Percentiles rank a stretch among this genome's conserved stretches.
Conservation (phyloP, 2,329 filamentous ascomycete genomes). For the Colletotrichum kahawae region DNA sequence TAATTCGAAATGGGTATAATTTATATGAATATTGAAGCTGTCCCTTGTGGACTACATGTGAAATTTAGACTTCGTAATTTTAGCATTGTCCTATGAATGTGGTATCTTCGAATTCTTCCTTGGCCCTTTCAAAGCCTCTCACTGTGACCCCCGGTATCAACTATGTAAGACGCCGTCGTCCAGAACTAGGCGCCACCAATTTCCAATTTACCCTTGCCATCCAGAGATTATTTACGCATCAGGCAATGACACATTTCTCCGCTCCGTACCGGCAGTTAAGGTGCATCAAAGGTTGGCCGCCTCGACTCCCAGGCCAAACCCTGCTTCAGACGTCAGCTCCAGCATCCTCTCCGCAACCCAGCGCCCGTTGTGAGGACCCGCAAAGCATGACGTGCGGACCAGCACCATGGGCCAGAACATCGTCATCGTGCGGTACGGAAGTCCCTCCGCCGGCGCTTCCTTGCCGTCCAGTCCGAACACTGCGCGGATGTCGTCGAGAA, state of each 20-base stretch:
- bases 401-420: slow-evolving; percentile 17
- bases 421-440: slow-evolving; percentile 10
- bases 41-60: too few relatives aligned
- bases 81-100: neutral
- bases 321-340: slow-evolving; percentile 1
- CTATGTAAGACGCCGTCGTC: neutral
- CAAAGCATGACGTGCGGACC: slow-evolving; percentile 5
- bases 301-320: slow-evolving; percentile 4
- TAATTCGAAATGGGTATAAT: neutral
- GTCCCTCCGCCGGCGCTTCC: neutral
- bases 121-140: neutral
- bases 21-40: neutral
- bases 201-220: neutral
- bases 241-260: neutral
- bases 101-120: neutral
- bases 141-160: neutral
- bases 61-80: neutral
- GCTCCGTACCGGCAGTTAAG: too few relatives aligned
- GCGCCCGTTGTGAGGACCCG: neutral
- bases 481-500: slow-evolving; percentile 1
- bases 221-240: neutral
- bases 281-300: neutral
- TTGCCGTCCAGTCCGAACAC: slow-evolving; percentile 11
- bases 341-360: slow-evolving; percentile 12
- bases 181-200: neutral